A percentile compares a stretch with the other conserved stretches of the same genome.
Conservation (phyloP, 1,284 basidiomycete genomes). For the Coniferiporia weirii region DNA sequence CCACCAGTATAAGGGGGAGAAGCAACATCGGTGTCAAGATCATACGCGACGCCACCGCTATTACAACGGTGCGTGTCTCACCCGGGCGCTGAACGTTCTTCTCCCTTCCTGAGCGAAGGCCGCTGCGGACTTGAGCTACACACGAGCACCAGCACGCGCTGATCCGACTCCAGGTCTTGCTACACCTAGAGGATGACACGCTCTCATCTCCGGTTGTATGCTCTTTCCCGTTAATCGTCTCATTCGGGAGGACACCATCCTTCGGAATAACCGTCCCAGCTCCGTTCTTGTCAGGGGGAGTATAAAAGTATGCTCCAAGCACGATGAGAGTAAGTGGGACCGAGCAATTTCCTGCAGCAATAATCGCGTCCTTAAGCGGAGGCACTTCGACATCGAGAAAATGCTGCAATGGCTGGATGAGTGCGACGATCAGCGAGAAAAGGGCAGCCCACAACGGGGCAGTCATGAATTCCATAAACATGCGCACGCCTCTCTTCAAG, state of each 20-base stretch:
- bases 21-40: conserved; percentile 76
- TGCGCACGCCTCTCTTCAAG: conserved; percentile 31
- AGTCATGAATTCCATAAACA: conserved; percentile 79
- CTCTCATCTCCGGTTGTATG: too few relatives aligned
- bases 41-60: conserved; percentile 81
- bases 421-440: conserved; percentile 75
- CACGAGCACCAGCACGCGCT: conserved; percentile 13
- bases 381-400: conserved; percentile 54
- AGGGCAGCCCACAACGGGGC: conserved; percentile 80
- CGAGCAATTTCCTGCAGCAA: conserved; percentile 71
- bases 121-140: conserved; percentile 32
- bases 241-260: neutral
- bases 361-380: conserved; percentile 70
- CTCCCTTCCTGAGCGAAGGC: conserved; percentile 20
- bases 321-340: conserved; percentile 89
- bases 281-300: conserved; percentile 21
- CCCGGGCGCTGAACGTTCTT: conserved; percentile 38
- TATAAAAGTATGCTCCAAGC: conserved; percentile 88
- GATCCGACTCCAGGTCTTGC: too few relatives aligned
- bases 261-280: neutral
- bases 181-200: too few relatives aligned
- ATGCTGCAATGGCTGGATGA: conserved; percentile 72
- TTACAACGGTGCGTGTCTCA: conserved; percentile 78
- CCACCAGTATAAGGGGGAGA: conserved; percentile 66
- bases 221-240: too few relatives aligned